These are phyloP conservation scores for Pleurozium schreberi DNA, from an alignment of 225 moss, liverwort and hornwort genomes.

Conservation along the genomic window DNA sequence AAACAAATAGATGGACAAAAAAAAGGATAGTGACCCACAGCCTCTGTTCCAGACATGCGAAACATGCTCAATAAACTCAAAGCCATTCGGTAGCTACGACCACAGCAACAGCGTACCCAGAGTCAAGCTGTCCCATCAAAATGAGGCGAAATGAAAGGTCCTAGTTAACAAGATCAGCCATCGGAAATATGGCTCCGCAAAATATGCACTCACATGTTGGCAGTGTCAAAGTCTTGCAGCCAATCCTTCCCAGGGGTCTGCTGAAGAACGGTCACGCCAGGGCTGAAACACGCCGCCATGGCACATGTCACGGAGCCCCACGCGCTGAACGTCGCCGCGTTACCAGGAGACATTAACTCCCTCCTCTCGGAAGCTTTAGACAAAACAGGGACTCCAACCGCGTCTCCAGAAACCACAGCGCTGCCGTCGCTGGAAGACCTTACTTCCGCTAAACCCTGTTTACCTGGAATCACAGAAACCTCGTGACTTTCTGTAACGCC, in stretches of 20 bases:
- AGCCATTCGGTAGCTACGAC: not conserved
- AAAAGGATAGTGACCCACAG: too few species aligned
- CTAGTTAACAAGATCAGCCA: too few species aligned
- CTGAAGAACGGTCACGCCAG: constrained; percentile 40
- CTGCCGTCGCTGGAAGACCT: constrained; percentile 40
- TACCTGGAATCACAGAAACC: constrained; percentile 33
- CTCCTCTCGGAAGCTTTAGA: constrained; percentile 31
- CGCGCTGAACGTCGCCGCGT: constrained; percentile 9
- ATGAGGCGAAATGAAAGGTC: not conserved
- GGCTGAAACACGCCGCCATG: constrained; percentile 41
- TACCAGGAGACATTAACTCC: constrained; percentile 54
- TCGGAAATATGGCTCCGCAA: not conserved
- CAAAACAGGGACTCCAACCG: not conserved
- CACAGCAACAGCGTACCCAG: too few species aligned
- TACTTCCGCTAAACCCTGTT: constrained; percentile 30
- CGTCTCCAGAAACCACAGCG: constrained; percentile 24
- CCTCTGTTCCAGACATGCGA: not conserved
- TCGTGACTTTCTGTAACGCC: constrained; percentile 38
- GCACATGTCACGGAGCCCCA: constrained; percentile 48
- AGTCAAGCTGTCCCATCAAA: too few species aligned
- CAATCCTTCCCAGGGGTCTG: constrained; percentile 48
- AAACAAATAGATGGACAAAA: not conserved
- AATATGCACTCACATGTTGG: constrained; percentile 22
- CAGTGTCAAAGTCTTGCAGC: constrained; percentile 40
- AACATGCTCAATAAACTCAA: not conserved